Percentiles rank a stretch among this genome's conserved stretches.
Evolutionary conservation across 2,329 filamentous ascomycete species (phyloP).

Genomic region (Pestalotiopsis sp.): DNA sequence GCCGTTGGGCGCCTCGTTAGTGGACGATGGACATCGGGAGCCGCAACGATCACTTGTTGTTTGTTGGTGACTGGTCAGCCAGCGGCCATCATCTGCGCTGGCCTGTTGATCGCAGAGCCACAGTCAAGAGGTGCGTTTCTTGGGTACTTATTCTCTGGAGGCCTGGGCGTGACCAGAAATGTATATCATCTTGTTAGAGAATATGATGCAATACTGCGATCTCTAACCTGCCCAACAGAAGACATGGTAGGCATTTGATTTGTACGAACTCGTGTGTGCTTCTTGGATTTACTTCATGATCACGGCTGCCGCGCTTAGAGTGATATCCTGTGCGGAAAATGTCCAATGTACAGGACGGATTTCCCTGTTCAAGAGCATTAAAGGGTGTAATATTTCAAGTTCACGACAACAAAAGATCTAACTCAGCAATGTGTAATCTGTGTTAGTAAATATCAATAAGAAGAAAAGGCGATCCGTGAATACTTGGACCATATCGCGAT

Average conservation of each 20-base stretch:
- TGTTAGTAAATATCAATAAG: neutral
- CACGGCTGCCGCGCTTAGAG: neutral
- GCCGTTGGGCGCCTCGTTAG: neutral
- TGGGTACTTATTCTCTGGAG: neutral
- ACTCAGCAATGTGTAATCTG: neutral
- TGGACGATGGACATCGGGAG: neutral
- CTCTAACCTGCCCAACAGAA: neutral
- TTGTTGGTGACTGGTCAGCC: neutral
- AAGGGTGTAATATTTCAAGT: neutral
- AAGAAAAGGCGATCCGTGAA: neutral
- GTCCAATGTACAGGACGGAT: neutral
- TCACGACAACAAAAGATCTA: neutral
- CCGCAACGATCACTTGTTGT: neutral
- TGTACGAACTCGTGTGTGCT: neutral
- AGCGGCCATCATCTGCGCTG: neutral
- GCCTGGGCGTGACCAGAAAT: neutral
- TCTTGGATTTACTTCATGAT: neutral
- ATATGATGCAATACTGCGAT: neutral
- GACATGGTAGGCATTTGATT: neutral
- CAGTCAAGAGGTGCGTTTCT: neutral
- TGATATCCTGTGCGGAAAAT: neutral
- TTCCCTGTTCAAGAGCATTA: neutral
- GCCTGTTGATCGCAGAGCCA: neutral
- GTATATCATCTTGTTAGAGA: neutral
- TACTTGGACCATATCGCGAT: neutral